Evolutionary conservation across 164 flowering plant species (phyloP).

Genomic region (Dillenia turbinata): DNA sequence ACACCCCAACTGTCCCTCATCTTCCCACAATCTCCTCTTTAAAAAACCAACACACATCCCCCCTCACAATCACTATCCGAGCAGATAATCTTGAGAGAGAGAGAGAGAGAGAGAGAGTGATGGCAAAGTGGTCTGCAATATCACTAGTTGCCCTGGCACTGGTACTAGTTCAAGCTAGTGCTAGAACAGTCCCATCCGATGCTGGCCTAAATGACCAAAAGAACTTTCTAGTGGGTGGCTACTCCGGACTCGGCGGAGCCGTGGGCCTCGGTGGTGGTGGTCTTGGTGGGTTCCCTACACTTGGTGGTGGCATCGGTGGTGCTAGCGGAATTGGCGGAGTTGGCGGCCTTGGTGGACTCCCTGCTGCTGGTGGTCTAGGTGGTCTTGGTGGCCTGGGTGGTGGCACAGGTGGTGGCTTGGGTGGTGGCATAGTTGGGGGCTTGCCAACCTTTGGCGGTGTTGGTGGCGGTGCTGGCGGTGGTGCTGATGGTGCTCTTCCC

Average conservation of each 20-base stretch:
- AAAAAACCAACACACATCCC: no score
- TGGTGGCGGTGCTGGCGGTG: constrained; percentile 9
- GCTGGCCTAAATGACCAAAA: constrained; percentile 40
- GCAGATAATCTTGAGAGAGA: background rate
- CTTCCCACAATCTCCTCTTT: background rate
- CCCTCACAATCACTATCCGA: no score
- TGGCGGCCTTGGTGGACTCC: constrained; percentile 18
- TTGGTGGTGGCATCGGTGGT: constrained; percentile 13
- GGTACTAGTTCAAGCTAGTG: constrained; percentile 13
- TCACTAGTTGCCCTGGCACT: constrained; percentile 17
- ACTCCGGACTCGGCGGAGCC: constrained; percentile 20
- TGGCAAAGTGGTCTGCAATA: constrained; percentile 21
- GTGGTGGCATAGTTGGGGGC: constrained; percentile 12
- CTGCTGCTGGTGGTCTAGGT: constrained; percentile 8
- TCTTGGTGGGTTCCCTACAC: constrained; percentile 3
- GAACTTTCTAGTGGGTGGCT: constrained; percentile 36
- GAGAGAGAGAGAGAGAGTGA: constrained; percentile 7
- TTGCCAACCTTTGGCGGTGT: constrained; percentile 13
- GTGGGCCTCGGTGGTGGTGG: background rate
- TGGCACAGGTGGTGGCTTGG: constrained; percentile 9
- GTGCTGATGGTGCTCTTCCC: constrained; percentile 9
- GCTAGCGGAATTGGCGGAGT: constrained; percentile 14
- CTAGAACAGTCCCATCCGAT: constrained; percentile 21
- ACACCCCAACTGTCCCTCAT: constrained; percentile 16
- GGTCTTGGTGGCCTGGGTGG: constrained; percentile 14